Evolutionary conservation across 805 yeast genomes (phyloP), one percentile per base, ranked within the genome.

Genomic region (Maudiozyma pseudohumilis): DNA sequence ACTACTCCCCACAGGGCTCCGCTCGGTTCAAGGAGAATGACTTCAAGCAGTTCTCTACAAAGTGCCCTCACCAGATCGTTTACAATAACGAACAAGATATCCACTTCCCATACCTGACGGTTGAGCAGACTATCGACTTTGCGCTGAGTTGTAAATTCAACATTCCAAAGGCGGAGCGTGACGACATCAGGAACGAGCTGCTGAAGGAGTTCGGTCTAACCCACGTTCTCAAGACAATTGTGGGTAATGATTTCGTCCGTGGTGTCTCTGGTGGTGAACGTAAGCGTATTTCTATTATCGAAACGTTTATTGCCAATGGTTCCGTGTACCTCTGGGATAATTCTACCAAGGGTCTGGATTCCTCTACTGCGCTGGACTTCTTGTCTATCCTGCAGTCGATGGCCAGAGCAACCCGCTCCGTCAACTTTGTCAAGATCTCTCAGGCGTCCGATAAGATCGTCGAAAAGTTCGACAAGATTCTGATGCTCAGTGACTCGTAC

Each of bases 261-360:
- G 81, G 81, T 60, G 75, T 75, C 36, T 74, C 80, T 22, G 81
- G 80, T 56, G 80, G 81, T 65, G 80, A 75, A 56, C 65, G 80
- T 52, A 75, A 74, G 56, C 66, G 81, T 62, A 77, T 75, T 16
- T 72, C 78, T 13, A 74, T 75, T 55, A 78, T 78, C 18, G 81
- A 75, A 50, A 77, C 67, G 6, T 63, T 69, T 6, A 56, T 68
- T 35, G 60, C 64, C 36, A 65, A 66, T 38, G 69, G 71, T 33
- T 61, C 69, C 19, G 52, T 69, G 16, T 73, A 70, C 49, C 61
- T 72, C 46, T 70, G 75, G 75, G 75, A 69, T 56, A 69, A 69
- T 41, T 65, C 74, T 11, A 68, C 74, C 20, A 65, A 71, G 51
- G 74, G 74, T 44, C 58, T 69, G 47, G 74, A 69, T 55, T 58